phyloP scores from a whole-genome alignment of 192 early-diverging fungal genomes.

The Entophlyctis helioformis region DNA sequence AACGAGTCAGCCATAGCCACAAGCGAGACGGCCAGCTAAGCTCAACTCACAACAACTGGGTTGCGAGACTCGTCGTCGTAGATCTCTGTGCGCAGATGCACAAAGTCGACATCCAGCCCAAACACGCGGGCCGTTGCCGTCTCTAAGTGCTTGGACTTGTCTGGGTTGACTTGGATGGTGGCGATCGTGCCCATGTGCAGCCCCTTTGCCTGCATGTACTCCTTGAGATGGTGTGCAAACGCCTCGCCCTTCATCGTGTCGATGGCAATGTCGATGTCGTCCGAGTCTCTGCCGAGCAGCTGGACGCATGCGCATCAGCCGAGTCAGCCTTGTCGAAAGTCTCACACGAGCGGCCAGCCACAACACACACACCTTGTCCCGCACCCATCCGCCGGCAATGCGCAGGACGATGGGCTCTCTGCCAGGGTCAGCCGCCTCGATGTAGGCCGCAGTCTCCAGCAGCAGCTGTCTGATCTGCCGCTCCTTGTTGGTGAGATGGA shows the following conservation, averaged over 20 bases:
- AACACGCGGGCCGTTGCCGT: conserved; percentile 83
- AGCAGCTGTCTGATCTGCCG: no score
- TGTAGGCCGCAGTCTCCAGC: no score
- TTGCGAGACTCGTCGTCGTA: conserved; percentile 76
- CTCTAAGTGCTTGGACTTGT: conserved; percentile 94
- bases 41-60: conserved; percentile 36
- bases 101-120: conserved; percentile 80
- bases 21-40: not conserved
- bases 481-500: no score
- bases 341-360: no score
- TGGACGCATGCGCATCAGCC: no score
- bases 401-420: conserved; percentile 57
- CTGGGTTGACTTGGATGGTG: conserved; percentile 86
- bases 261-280: conserved; percentile 93
- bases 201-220: conserved; percentile 31
- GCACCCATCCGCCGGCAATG: conserved; percentile 97
- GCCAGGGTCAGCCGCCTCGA: no score
- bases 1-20: no score
- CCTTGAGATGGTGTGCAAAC: conserved; percentile 67
- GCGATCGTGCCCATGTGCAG: conserved; percentile 36
- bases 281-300: conserved; percentile 71
- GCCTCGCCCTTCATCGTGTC: conserved; percentile 88
- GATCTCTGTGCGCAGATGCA: conserved; percentile 84
- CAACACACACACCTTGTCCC: conserved; percentile 66
- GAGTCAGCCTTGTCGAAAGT: no score